Evolutionary conservation across 495 filamentous ascomycete species (phyloP), one percentile per base, ranked within the genome.

Genomic region (Penicillium chermesinum): DNA sequence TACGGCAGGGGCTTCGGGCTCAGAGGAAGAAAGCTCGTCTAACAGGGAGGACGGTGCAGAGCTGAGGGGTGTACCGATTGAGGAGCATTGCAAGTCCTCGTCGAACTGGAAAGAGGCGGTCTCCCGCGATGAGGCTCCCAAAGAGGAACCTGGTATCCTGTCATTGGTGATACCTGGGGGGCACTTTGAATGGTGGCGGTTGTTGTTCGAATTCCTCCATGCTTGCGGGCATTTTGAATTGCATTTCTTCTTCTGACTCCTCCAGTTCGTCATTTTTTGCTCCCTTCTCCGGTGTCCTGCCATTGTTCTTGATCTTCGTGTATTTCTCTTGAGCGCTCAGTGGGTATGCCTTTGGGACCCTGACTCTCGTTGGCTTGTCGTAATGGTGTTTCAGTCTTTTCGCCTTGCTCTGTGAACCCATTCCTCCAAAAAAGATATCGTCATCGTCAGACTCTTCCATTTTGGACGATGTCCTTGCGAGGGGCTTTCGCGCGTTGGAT

Each of bases 131-230:
- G 25, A 30, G 10, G 4, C 10, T 5, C 5, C 25, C 5, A 5
- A 5, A 30, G 57, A 53, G n/a, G 59, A 68, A 44, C 56, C 58
- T 12, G 64, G 62, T 9, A 43, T 44, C 14, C 38, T 50, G 21
- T 53, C 55, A 4, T 15, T 37, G 7, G 58, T 58, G 7, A 62
- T n/a, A 40, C 3, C 30, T 12, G n/a, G 49, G 57, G 18, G 64
- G 62, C 10, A 55, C 20, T 39, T 63, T 68, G 46, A 67, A 67
- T n/a, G 12, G 9, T 7, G 50, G 33, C 4, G 25, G 25, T 30
- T 30, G 25, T 30, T 4, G 10, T 30, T 4, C 25, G 25, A 30
- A 30, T 30, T 4, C 25, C 5, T 10, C 10, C 25, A 30, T 4
- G 25, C 25, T 30, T 30, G 25, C 5, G 4, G 25, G 25, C 25